Conservation (phyloP, 805 yeast genomes). For the Aciculoconidium aculeatum region DNA sequence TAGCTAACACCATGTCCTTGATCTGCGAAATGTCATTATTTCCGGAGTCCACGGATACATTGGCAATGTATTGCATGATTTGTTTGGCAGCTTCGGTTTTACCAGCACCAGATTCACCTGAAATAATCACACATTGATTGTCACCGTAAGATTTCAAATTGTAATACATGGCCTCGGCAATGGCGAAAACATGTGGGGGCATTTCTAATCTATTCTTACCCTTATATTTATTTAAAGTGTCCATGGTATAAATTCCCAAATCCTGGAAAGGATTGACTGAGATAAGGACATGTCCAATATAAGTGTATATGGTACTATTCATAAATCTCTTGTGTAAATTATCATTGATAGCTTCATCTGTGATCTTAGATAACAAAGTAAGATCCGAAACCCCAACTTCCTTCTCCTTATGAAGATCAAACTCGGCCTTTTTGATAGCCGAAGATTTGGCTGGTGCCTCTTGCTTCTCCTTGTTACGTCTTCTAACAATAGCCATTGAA, state of each 20-base stretch:
- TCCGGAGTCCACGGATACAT: conserved; percentile 65
- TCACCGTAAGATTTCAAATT: conserved; percentile 91
- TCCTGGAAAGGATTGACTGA: conserved; percentile 97
- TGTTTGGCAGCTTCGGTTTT: conserved; percentile 97
- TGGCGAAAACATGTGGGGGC: conserved; percentile 97
- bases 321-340: conserved; percentile 84
- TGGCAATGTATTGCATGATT: conserved; percentile 94
- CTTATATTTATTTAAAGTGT: conserved; percentile 66
- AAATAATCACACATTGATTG: conserved; percentile 93
- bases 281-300: conserved; percentile 89
- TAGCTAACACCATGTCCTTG: conserved; percentile 96
- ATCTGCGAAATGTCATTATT: conserved; percentile 73
- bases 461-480: conserved; percentile 52
- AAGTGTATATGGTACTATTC: conserved; percentile 86
- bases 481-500: conserved; percentile 74
- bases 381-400: conserved; percentile 98
- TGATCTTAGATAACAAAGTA: conserved; percentile 79
- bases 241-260: conserved; percentile 88
- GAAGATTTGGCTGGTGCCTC: conserved; percentile 52
- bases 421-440: conserved; percentile 78
- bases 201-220: conserved; percentile 94
- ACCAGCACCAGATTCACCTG: conserved; percentile 98
- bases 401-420: conserved; percentile 80
- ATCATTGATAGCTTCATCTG: conserved; percentile 89
- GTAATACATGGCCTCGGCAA: conserved; percentile 95